Conservation (phyloP, 805 yeast genomes). For the Metschnikowia baotianmanensis region DNA sequence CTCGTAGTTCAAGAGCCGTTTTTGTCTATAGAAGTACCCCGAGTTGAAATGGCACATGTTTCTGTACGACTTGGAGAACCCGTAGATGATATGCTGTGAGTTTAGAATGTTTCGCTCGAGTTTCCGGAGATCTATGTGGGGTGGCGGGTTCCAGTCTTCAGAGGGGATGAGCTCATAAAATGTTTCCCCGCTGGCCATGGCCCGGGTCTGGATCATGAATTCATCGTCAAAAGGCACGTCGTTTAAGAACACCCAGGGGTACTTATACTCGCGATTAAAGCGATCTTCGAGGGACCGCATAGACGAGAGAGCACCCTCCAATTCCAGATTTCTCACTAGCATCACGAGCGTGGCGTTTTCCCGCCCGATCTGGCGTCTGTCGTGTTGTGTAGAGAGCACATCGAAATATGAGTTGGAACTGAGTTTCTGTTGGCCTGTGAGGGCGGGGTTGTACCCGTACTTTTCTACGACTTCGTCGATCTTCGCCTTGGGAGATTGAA, state of each 20-base stretch:
- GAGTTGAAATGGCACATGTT: conserved; percentile 76
- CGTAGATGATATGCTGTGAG: conserved; percentile 39
- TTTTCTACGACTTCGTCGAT: conserved; percentile 1
- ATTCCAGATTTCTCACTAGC: conserved; percentile 82
- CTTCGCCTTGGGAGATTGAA: background rate
- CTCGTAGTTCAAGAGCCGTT: conserved; percentile 43
- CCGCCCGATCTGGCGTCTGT: conserved; percentile 41
- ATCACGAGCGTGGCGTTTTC: conserved; percentile 87
- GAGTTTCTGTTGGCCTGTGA: conserved; percentile 17
- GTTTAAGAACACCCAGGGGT: conserved; percentile 46
- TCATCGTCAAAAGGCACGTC: conserved; percentile 43
- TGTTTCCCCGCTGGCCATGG: conserved; percentile 44
- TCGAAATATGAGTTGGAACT: conserved; percentile 19
- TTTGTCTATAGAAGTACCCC: conserved; percentile 55
- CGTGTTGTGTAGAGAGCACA: conserved; percentile 23
- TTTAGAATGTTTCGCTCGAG: conserved; percentile 25
- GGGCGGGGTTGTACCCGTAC: conserved; percentile 16
- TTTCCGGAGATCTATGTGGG: conserved; percentile 30
- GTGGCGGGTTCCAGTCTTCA: conserved; percentile 42
- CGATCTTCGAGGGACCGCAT: conserved; percentile 45
- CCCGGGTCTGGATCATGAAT: conserved; percentile 40
- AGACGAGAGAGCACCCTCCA: conserved; percentile 61
- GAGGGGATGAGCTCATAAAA: conserved; percentile 41
- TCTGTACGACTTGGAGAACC: conserved; percentile 50
- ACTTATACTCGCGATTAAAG: conserved; percentile 37